phyloP scores from a whole-genome alignment of 164 flowering plant genomes.

The Magnolia changhungtana region DNA sequence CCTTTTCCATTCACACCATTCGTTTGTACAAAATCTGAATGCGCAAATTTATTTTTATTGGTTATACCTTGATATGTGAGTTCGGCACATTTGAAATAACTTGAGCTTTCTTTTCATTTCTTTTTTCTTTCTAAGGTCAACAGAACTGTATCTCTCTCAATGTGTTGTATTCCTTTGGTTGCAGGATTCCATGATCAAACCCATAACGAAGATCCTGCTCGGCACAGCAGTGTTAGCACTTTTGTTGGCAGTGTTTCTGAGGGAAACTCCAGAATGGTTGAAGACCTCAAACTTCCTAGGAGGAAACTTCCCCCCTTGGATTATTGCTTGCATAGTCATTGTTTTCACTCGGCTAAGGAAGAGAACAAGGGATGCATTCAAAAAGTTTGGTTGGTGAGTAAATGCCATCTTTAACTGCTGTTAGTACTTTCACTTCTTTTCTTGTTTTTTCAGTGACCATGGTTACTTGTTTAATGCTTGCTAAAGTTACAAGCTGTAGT shows the following conservation, averaged over 20 bases:
- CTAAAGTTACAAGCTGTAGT: too few relatives aligned
- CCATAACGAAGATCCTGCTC: constrained; percentile 67
- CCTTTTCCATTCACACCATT: too few relatives aligned
- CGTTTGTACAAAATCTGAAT: too few relatives aligned
- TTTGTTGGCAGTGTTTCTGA: constrained; percentile 50
- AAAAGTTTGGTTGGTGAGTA: constrained; percentile 48
- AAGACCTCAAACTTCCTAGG: constrained; percentile 43
- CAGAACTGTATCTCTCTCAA: too few relatives aligned
- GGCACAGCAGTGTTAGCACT: constrained; percentile 59
- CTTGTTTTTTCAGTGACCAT: too few relatives aligned
- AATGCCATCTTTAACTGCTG: neutral
- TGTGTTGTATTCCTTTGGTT: neutral
- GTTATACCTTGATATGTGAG: too few relatives aligned
- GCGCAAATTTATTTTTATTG: too few relatives aligned
- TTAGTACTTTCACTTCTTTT: too few relatives aligned
- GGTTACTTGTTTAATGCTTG: too few relatives aligned
- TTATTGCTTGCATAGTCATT: constrained; percentile 76
- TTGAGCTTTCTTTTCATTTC: too few relatives aligned
- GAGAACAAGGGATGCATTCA: constrained; percentile 63
- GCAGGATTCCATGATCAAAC: constrained; percentile 86
- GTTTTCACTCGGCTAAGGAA: constrained; percentile 89
- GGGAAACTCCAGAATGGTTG: constrained; percentile 70
- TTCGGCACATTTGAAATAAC: too few relatives aligned
- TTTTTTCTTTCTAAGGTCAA: too few relatives aligned
- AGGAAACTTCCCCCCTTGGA: constrained; percentile 79